phyloP scores from a whole-genome alignment of 108 stramenopile genomes.

The Conticribra weissflogii region DNA sequence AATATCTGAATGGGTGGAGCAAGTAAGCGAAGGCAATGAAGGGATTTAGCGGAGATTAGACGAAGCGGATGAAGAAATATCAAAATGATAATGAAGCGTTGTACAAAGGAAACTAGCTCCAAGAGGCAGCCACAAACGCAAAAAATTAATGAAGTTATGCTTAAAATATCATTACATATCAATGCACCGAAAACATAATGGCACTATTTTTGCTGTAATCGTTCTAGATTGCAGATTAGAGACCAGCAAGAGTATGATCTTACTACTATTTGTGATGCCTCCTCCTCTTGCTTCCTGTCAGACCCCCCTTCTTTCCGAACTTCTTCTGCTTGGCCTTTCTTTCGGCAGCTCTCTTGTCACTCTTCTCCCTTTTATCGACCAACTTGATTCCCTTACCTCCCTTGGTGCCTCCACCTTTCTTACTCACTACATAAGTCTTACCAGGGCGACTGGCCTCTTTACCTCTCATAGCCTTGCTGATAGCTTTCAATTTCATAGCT shows the following conservation, averaged over 20 bases:
- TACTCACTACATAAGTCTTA: slow-evolving; percentile 92
- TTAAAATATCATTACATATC: no score
- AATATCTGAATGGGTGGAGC: slow-evolving; percentile 58
- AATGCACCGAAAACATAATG: no score
- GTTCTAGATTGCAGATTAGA: no score
- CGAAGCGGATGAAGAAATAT: no score
- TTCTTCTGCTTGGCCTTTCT: slow-evolving; percentile 81
- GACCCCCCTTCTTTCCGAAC: slow-evolving; percentile 78
- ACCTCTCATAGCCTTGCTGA: slow-evolving; percentile 93
- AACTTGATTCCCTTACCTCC: slow-evolving; percentile 92
- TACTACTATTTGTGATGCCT: slow-evolving; percentile 76
- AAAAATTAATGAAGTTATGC: no score
- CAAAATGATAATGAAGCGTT: no score
- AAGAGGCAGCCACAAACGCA: no score
- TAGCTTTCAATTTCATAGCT: slow-evolving; percentile 95
- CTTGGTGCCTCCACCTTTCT: slow-evolving; percentile 71
- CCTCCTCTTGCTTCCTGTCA: slow-evolving; percentile 77
- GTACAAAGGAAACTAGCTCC: no score
- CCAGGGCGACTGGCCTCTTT: slow-evolving; percentile 71
- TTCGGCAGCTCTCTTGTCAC: slow-evolving; percentile 82
- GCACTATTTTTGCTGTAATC: no score
- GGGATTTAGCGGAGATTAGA: no score
- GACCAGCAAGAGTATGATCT: no score
- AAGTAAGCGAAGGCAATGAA: no score
- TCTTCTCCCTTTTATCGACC: slow-evolving; percentile 97